Percentiles rank a stretch among this genome's conserved stretches.
Evolutionary conservation across 2,329 filamentous ascomycete genomes (phyloP).

Genomic region (Ophiocordyceps camponoti-saundersi): DNA sequence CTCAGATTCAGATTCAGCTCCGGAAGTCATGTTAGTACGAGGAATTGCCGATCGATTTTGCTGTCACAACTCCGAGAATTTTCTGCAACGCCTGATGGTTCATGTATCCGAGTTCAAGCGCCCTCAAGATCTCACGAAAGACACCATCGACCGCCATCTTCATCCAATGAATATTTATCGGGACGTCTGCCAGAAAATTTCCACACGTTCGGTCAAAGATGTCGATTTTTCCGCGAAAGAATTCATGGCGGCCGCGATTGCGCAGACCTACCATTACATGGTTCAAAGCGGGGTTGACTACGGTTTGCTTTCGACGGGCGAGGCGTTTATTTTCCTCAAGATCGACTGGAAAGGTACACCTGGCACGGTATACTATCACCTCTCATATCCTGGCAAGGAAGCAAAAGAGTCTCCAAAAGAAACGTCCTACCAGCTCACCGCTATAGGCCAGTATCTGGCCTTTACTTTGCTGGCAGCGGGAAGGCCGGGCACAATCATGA

Average conservation of each 20-base stretch:
- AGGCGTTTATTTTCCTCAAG: conserved; percentile 25
- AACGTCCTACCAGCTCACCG: conserved; percentile 5
- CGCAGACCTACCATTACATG: conserved; percentile 33
- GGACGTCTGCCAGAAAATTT: neutral
- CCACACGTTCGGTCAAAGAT: too few relatives aligned
- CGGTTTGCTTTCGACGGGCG: conserved; percentile 22
- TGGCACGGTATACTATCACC: conserved; percentile 4
- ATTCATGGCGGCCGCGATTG: conserved; percentile 19
- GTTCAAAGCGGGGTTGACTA: conserved; percentile 26
- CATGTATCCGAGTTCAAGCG: too few relatives aligned
- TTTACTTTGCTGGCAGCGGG: neutral
- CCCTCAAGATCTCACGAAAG: too few relatives aligned
- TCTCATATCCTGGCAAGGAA: conserved; percentile 12
- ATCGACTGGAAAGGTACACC: conserved; percentile 12
- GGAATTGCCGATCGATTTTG: too few relatives aligned
- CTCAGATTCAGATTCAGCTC: too few relatives aligned
- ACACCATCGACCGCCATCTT: too few relatives aligned
- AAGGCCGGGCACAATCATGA: neutral
- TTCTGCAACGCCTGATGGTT: too few relatives aligned
- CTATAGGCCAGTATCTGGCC: conserved; percentile 11
- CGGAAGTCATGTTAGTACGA: too few relatives aligned
- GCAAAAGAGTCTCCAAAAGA: conserved; percentile 7
- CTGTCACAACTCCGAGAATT: too few relatives aligned
- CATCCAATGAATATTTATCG: too few relatives aligned
- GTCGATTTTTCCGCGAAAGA: neutral